Evolutionary conservation across 2,329 filamentous ascomycete species (phyloP), one percentile per base, ranked within the genome.

Genomic region (Tolypocladium nubicola): DNA sequence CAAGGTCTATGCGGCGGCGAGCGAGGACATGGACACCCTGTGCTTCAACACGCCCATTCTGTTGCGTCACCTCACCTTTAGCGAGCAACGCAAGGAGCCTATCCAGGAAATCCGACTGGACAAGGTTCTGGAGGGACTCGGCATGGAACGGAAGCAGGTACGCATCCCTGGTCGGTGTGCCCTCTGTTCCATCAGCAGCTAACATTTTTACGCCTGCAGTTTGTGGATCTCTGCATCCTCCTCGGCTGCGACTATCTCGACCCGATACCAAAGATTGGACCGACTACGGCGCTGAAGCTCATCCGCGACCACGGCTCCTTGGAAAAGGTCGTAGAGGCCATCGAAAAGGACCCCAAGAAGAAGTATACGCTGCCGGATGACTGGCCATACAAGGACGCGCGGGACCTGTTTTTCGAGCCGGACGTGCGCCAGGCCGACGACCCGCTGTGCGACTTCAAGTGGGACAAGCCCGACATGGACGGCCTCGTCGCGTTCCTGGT

Each of bases 201-300:
- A 21, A 35, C 33, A 2, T 8, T 53, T 16, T 26, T 13, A 8
- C 21, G n/a, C 16, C 19, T 33, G 11, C 67, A 97, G 87, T 99
- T 99, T 71, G 91, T 99, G 67, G 94, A 99, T 71, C 85, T 99
- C 54, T 99, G 94, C 69, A 99, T 99, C 66, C 83, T 99, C 13
- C 88, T 99, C 52, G 94, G 94, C 65, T 99, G 94, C 74, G 94
- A 99, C 71, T 99, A 99, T 69, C 85, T 97, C 69, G 94, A 99
- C 66, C 93, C 94, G 0, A 88, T 99, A 64, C 94, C 94, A 66
- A 97, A 96, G 70, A 80, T 99, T 61, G 94, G 94, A 23, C 93
- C 94, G 5, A 87, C 85, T 65, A 97, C 94, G 0, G 94, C 94
- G 2, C 80, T 97, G 56, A 96, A 95, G 71, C 79, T 99, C 59